These are phyloP conservation scores for Hygrophorus pudorinus DNA, from an alignment of 768 basidiomycete species.

Conservation along the genomic window DNA sequence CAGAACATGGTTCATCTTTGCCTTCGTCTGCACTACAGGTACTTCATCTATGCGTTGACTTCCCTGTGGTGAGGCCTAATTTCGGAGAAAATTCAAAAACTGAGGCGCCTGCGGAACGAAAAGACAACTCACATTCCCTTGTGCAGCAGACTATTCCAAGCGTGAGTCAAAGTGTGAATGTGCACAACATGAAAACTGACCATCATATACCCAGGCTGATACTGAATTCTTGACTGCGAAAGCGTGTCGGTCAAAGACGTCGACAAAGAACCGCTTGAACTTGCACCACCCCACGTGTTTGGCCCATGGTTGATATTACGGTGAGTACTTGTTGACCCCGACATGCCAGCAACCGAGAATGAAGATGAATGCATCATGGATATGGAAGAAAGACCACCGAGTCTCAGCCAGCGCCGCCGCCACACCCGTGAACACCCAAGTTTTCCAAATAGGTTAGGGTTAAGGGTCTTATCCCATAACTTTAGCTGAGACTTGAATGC, in stretches of 20 bases:
- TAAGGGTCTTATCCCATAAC: not conserved
- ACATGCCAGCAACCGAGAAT: constrained; percentile 56
- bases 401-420: too few species aligned
- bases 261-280: constrained; percentile 32
- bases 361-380: constrained; percentile 28
- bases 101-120: not conserved
- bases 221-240: constrained; percentile 64
- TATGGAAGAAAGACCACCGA: too few species aligned
- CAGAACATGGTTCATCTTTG: constrained; percentile 65
- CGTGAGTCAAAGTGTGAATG: not conserved
- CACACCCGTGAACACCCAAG: too few species aligned
- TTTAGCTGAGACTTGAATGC: not conserved
- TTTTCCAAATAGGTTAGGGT: too few species aligned
- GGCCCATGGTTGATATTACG: constrained; percentile 27
- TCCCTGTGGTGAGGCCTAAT: constrained; percentile 38
- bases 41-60: constrained; percentile 62
- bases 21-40: constrained; percentile 70
- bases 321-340: constrained; percentile 36
- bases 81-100: not conserved
- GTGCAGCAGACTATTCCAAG: constrained; percentile 43
- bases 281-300: constrained; percentile 42
- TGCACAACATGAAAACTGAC: constrained; percentile 27
- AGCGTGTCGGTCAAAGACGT: constrained; percentile 57
- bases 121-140: constrained; percentile 39
- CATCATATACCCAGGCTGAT: constrained; percentile 77